A percentile compares a stretch with the other conserved stretches of the same genome.
phyloP scores from a whole-genome alignment of 163 green algal species.

The Smithsoniella earleae region DNA sequence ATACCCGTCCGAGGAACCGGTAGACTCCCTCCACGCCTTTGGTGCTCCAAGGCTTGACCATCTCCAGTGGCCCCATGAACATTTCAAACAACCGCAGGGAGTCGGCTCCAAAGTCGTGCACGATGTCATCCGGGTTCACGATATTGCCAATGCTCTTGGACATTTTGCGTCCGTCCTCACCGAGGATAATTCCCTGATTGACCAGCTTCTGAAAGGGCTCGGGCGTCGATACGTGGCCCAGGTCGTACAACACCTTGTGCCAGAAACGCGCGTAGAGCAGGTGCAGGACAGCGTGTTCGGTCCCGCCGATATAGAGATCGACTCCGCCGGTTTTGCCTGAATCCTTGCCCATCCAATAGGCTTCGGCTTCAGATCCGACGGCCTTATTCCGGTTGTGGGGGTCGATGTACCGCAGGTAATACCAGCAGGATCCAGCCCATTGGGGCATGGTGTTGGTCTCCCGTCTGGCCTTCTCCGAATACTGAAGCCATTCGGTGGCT shows the following conservation, averaged over 20 bases:
- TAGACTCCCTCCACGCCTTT: constrained; percentile 91
- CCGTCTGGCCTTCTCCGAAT: constrained; percentile 57
- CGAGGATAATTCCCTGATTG: constrained; percentile 97
- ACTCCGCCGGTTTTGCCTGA: no score
- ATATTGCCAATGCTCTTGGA: constrained; percentile 92
- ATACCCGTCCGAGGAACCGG: constrained; percentile 87
- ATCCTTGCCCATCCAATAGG: constrained; percentile 96
- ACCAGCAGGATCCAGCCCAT: constrained; percentile 89
- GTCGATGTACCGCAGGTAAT: constrained; percentile 96
- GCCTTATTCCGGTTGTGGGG: constrained; percentile 95
- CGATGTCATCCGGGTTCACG: constrained; percentile 96
- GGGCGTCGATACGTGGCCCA: constrained; percentile 79
- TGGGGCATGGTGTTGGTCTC: constrained; percentile 98
- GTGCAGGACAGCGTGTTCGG: constrained; percentile 97
- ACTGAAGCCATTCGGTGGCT: constrained; percentile 75
- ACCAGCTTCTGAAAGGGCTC: constrained; percentile 92
- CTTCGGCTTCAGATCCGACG: no score
- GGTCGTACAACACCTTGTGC: constrained; percentile 97
- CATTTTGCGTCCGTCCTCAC: constrained; percentile 99
- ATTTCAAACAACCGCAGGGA: constrained; percentile 97
- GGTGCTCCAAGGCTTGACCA: constrained; percentile 94
- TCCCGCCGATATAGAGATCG: constrained; percentile 95
- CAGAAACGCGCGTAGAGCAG: constrained; percentile 97
- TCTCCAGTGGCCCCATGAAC: constrained; percentile 94
- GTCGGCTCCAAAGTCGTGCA: constrained; percentile 84